Evolutionary conservation across 202 grass and related monocot genomes (phyloP), one percentile per base, ranked within the genome.

Genomic region (Setaria viridis): DNA sequence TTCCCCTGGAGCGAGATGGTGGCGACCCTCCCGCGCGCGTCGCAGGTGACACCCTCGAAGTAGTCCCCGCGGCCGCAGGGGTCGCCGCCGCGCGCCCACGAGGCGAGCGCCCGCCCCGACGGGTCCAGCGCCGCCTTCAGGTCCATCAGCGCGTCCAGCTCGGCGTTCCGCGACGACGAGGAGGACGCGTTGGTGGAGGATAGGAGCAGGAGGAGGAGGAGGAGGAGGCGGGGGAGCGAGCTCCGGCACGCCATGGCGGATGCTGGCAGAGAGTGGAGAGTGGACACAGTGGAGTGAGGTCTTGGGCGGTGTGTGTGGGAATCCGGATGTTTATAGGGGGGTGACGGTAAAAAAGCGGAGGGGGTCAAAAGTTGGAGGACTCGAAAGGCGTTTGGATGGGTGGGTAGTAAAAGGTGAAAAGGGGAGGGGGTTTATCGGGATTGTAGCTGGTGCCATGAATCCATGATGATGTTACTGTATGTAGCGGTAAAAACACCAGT

Each of bases 31-130:
- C 93, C 88, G 0, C 33, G 58, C 43, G 49, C 82, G 88, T 99
- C 88, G 81, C 96, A 99, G 15, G 84, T 4, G 2, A 96, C 90
- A 62, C 93, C 93, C 67, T 92, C 96, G 88, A 99, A 99, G 75
- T 89, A 88, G 48, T 87, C 90, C 1, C 87, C 84, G 59, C 82
- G 86, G 47, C 88, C 76, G 91, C 96, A 99, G 21, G 86, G 86
- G 84, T 94, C 86, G 7, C 86, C 90, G 19, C 77, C 86, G 62
- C 67, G 55, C 9, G 71, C 77, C 96, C 93, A 99, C 45, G 93
- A 91, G 42, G 75, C 65, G 7, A 99, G 88, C 74, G 80, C 42
- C 2, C 73, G 78, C 14, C 84, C 82, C 67, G 76, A 3, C 3
- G 93, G 91, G 82, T 99, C 93, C 51, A 99, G 80, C 43, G 86